These are phyloP conservation scores for Chlamydomonas schloesseri DNA, from an alignment of 139 green algal species.

Conservation along the genomic window DNA sequence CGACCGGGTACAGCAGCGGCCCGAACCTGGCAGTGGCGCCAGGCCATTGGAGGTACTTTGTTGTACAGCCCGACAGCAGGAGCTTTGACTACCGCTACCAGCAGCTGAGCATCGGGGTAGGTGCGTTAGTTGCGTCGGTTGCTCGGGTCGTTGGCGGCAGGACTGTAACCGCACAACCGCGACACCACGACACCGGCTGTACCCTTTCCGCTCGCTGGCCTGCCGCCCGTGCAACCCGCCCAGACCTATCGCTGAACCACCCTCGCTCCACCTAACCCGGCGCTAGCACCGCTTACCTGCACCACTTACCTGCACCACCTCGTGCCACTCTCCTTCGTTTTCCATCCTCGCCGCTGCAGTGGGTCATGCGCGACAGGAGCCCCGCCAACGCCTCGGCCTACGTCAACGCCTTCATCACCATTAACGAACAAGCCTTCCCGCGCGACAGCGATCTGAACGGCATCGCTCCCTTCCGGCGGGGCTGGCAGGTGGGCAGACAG, in stretches of 20 bases:
- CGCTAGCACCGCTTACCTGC: too few species aligned
- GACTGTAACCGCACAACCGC: too few species aligned
- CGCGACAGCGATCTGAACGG: background rate
- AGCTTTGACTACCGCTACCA: background rate
- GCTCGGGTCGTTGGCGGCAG: too few species aligned
- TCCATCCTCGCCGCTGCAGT: conserved; percentile 20
- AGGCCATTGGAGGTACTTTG: conserved; percentile 43
- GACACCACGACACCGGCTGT: too few species aligned
- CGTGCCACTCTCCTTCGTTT: too few species aligned
- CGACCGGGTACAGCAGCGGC: background rate
- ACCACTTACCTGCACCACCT: too few species aligned
- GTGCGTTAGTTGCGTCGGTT: too few species aligned
- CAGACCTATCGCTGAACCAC: too few species aligned
- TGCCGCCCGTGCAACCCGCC: too few species aligned
- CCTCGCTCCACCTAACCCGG: too few species aligned
- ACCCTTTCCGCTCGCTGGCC: too few species aligned
- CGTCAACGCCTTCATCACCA: conserved; percentile 46
- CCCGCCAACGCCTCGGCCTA: background rate
- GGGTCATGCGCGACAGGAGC: conserved; percentile 22
- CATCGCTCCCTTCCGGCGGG: background rate
- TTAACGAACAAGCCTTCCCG: conserved; percentile 42
- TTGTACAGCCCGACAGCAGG: background rate
- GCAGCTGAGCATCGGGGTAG: conserved; percentile 1
- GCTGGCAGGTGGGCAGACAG: background rate
- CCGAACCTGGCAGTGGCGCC: background rate